Evolutionary conservation across 2,329 filamentous ascomycete species (phyloP).

Genomic region (Trichoderma sp.): DNA sequence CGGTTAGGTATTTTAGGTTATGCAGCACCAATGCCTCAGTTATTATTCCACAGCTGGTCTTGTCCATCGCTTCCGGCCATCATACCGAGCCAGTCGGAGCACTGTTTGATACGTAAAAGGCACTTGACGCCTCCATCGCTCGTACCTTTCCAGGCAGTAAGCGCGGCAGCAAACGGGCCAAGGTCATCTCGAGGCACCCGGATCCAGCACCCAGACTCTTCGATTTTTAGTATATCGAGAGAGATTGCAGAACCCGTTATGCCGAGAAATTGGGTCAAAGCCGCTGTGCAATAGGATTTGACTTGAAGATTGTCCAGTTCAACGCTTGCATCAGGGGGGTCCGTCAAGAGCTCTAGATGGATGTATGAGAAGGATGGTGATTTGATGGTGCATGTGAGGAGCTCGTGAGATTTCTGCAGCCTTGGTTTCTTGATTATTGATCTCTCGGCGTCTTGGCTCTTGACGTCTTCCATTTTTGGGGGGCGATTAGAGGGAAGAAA

Average conservation of each 20-base stretch:
- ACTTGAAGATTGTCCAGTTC: constrained; percentile 63
- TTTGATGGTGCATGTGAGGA: constrained; percentile 55
- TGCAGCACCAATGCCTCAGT: constrained; percentile 34
- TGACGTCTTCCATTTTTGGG: constrained; percentile 31
- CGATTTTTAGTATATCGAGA: constrained; percentile 68
- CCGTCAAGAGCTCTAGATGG: constrained; percentile 52
- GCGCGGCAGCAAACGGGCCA: constrained; percentile 61
- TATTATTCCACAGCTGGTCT: constrained; percentile 50
- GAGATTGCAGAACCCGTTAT: constrained; percentile 66
- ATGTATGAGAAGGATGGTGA: constrained; percentile 58
- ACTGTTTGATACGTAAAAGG: constrained; percentile 57
- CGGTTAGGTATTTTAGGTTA: constrained; percentile 16
- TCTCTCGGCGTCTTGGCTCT: constrained; percentile 29
- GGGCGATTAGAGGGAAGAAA: not conserved
- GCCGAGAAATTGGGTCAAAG: constrained; percentile 70
- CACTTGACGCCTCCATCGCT: constrained; percentile 46
- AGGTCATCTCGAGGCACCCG: constrained; percentile 64
- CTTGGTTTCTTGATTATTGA: constrained; percentile 33
- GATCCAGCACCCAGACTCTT: constrained; percentile 61
- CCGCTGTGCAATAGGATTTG: constrained; percentile 62
- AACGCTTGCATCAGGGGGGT: constrained; percentile 29
- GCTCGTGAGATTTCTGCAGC: constrained; percentile 48
- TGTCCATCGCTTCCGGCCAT: constrained; percentile 54
- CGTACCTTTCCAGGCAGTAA: constrained; percentile 64
- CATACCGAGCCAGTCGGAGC: constrained; percentile 65